Base-by-base conservation (phyloP, 257 asterid species). In the Cordia subcordata region DNA sequence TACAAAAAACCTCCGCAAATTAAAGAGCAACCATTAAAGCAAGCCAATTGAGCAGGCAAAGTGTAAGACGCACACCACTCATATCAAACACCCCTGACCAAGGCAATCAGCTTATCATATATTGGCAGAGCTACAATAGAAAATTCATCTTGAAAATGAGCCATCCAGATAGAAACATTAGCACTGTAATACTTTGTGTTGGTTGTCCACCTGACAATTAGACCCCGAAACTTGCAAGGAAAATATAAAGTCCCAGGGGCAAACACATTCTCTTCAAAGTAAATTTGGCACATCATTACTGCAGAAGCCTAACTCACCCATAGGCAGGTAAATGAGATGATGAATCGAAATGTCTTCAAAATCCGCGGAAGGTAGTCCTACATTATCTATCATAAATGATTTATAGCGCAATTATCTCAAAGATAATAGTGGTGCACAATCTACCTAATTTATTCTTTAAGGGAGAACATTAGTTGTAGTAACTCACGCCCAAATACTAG, bases 81-180 rank as follows among this genome's bases (percentile, higher is more conserved):
- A 77, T 64, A 65, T 93, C 94, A 44, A 89, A 88, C 60, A 93
- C 99, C n/a, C 97, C 89, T 78, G 74, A 88, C 97, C 72, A 93
- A 61, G 12, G 99, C 96, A 72, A 68, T 83, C 74, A 70, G 18
- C 35, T 62, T 75, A 53, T 80, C 85, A 45, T 72, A 53, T 51
- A 40, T 39, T 12, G 92, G 91, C 56, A 78, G 75, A 54, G 73
- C 70, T 54, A 68, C 67, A 58, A 81, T 49, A 5, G 88, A 78
- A 19, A 85, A 72, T 23, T 69, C 87, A 42, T 86, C 86, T 53
- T 66, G 73, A 61, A 89, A 87, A 81, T 89, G 85, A 63, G 80
- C 85, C 71, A 76, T 73, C 95, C 95, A 86, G 37, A 92, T 60
- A 56, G 88, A 74, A 73, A 85, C 89, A 73, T 92, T 96, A 63